phyloP scores from a whole-genome alignment of 2,329 filamentous ascomycete species.

The Paramyrothecium sp. region DNA sequence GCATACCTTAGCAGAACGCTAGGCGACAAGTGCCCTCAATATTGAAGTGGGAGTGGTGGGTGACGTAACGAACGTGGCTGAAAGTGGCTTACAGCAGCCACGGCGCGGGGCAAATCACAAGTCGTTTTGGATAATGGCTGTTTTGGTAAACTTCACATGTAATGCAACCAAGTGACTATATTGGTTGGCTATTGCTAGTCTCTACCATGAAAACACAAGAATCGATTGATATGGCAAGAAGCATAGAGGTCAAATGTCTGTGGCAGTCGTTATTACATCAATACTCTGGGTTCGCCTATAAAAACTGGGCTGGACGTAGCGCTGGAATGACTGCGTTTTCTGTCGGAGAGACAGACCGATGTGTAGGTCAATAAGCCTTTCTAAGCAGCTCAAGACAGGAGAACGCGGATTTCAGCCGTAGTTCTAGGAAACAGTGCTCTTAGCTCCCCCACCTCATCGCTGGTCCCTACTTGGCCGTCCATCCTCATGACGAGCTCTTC shows the following conservation, averaged over 20 bases:
- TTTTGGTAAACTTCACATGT: too few species aligned
- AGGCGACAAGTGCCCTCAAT: neutral
- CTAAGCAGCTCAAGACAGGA: slow-evolving; percentile 56
- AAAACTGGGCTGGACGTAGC: too few species aligned
- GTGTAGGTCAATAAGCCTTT: too few species aligned
- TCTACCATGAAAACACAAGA: too few species aligned
- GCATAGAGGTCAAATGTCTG: too few species aligned
- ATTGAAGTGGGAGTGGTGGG: neutral
- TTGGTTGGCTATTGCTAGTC: too few species aligned
- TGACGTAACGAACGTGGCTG: neutral
- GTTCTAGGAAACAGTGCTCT: slow-evolving; percentile 54
- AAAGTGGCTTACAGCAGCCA: neutral
- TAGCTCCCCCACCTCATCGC: slow-evolving; percentile 19
- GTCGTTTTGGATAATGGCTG: neutral
- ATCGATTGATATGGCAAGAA: too few species aligned
- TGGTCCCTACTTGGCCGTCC: slow-evolving; percentile 35
- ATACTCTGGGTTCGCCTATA: too few species aligned
- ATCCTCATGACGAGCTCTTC: slow-evolving; percentile 48
- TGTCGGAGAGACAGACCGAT: too few species aligned
- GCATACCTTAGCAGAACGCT: neutral
- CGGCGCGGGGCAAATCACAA: neutral
- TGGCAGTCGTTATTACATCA: too few species aligned
- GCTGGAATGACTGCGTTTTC: too few species aligned
- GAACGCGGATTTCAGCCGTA: slow-evolving; percentile 57
- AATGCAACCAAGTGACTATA: too few species aligned